phyloP scores from a whole-genome alignment of 805 yeast species.

The Tetrapisispora pingtungensis region DNA sequence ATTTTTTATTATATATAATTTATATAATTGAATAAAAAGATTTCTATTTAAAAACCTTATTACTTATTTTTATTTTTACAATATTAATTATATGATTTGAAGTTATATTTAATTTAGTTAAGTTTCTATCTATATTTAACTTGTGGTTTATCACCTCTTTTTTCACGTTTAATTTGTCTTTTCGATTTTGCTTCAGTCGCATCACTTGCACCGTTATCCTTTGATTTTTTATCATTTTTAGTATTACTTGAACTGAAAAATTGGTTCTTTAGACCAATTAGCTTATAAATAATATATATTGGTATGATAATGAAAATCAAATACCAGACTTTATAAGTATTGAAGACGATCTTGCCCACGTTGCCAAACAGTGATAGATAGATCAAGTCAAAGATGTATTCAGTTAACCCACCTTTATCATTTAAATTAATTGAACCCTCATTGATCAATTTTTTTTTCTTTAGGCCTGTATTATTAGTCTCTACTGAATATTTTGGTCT shows the following conservation, averaged over 20 bases:
- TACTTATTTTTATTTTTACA: no score
- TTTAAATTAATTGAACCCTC: slow-evolving; percentile 39
- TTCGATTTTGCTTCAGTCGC: slow-evolving; percentile 25
- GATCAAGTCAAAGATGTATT: slow-evolving; percentile 45
- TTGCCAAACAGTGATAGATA: slow-evolving; percentile 44
- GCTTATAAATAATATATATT: slow-evolving; percentile 37
- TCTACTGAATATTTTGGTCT: slow-evolving; percentile 35
- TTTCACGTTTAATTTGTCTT: slow-evolving; percentile 34
- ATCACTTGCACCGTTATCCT: background rate
- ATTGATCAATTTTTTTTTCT: slow-evolving; percentile 29
- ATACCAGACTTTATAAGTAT: slow-evolving; percentile 41
- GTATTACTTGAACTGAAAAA: slow-evolving; percentile 13
- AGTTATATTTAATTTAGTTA: no score
- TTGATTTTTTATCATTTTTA: background rate
- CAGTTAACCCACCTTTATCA: slow-evolving; percentile 38
- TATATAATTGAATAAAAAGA: no score
- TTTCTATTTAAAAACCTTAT: no score
- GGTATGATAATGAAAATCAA: slow-evolving; percentile 26
- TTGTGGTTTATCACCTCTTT: slow-evolving; percentile 31
- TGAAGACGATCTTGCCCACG: slow-evolving; percentile 35
- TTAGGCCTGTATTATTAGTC: background rate
- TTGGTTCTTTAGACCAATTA: slow-evolving; percentile 19
- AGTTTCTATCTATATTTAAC: slow-evolving; percentile 27
- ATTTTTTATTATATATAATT: no score
- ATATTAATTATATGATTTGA: no score